These are phyloP conservation scores for Cerrena zonata DNA, from an alignment of 1,284 basidiomycete species.

Conservation along the genomic window DNA sequence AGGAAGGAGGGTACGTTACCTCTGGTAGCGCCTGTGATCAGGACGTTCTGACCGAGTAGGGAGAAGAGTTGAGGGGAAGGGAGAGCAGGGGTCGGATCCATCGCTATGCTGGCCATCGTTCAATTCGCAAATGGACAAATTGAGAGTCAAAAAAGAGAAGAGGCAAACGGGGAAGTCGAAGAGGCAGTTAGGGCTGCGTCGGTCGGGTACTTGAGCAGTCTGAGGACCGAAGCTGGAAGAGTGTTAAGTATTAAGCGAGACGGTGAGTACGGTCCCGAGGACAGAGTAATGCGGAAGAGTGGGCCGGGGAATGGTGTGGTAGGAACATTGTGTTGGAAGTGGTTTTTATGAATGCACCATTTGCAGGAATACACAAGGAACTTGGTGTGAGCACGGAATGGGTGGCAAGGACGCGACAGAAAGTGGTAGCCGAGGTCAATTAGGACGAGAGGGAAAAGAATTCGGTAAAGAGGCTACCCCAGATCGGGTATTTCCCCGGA, in stretches of 20 bases:
- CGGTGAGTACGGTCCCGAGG: not conserved
- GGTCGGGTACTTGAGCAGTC: not conserved
- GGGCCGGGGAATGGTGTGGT: no score
- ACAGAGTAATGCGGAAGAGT: no score
- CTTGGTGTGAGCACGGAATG: no score
- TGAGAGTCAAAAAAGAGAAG: constrained; percentile 1
- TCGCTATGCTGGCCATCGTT: no score
- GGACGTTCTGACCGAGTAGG: constrained; percentile 52
- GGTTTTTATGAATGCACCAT: no score
- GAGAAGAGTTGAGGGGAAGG: constrained; percentile 54
- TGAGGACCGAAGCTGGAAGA: not conserved
- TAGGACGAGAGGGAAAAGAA: not conserved
- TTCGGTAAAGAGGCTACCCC: not conserved
- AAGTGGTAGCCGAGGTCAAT: no score
- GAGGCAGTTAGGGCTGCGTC: not conserved
- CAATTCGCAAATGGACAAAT: constrained; percentile 4
- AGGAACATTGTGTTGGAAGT: no score
- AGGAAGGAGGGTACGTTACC: constrained; percentile 32
- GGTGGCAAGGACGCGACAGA: no score
- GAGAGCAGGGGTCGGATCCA: constrained; percentile 41
- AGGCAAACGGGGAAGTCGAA: not conserved
- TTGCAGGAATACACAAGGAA: not conserved
- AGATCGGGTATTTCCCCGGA: constrained; percentile 25
- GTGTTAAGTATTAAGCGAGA: not conserved
- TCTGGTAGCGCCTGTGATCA: constrained; percentile 68